Base-by-base conservation (phyloP, 805 yeast genomes). In the Cyberlindnera americana region DNA sequence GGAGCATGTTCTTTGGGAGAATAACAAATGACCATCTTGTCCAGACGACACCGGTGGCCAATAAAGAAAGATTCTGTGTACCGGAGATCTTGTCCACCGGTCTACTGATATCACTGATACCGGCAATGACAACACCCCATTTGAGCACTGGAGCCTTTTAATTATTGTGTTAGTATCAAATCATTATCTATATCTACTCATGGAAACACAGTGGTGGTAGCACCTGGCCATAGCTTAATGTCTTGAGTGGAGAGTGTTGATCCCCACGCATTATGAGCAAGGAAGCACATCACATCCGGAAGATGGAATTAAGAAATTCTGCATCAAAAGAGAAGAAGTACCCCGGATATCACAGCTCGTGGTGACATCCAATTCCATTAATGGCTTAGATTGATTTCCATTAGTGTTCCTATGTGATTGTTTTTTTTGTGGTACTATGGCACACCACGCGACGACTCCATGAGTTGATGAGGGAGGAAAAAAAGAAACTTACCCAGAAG, bases 1-100 rank as follows among this genome's bases (percentile, higher is more conserved):
- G 72, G 46, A 93, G 68, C 52, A 74, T 72, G 66, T 91, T 91
- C 66, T 83, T 82, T 29, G 99, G 99, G 49, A 70, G 78, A 59
- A 91, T 91, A 48, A 90, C 93, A 65, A 90, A 77, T 13, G 96
- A 89, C 98, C 98, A 91, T 64, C 99, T 79, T 25, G 99, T 91
- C 99, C 99, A 91, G 54, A 91, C 88, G 38, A 78, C 78, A 40
- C 97, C 99, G 1, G 99, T 91, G 33, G 90, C 89, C 53, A 85
- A 73, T 42, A 91, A 72, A 2, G 98, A 54, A 31, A 56, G 44
- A 78, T 60, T 67, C 65, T 86, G 95, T 18, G 95, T 81, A 42
- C 97, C 96, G 26, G 93, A 81, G 35, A 91, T 72, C 55, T 82
- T 81, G 57, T 91, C 96, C 28, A 88, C 96, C 2, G 99, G 98